Evolutionary conservation across 2,329 filamentous ascomycete genomes (phyloP), one percentile per base, ranked within the genome.

Genomic region (Lithohypha guttulata): DNA sequence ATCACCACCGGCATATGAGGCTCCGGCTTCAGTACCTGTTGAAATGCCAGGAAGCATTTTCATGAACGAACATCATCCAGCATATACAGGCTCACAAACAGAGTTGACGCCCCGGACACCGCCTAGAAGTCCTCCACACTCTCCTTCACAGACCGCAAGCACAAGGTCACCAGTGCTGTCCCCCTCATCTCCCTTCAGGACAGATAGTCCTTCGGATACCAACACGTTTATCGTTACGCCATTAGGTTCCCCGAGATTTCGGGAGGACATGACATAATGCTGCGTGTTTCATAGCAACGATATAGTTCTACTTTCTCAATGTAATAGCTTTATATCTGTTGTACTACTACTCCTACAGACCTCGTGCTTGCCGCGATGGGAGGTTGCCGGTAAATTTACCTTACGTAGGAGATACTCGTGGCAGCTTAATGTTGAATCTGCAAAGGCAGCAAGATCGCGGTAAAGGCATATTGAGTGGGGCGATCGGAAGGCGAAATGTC

Each of bases 61-160:
- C 34, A 52, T 53, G 6, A 42, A 52, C 34, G 47, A 53, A 33
- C 49, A 52, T 38, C 51, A 53, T 34, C 51, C 51, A 9, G 51
- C 45, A 22, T 51, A 26, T 18, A 33, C 19, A 13, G 31, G 36
- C 19, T 35, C 39, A n/a, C 31, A 42, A 28, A 41, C 39, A 11
- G 48, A 48, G 19, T 10, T 21, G 46, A 51, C 14, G 44, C 47
- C 34, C 43, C 49, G 6, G 47, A 59, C 40, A 46, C 47, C n/a
- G 41, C 51, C n/a, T 47, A 58, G 11, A 52, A 63, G 13, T 56
- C 48, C 46, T 9, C 13, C 26, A 2, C 37, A 39, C 7, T 39
- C 35, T 5, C 35, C 35, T 4, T 15, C 35, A 9, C 26, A 23
- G 30, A 39, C 15, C 6, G 25, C 28, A 14, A 31, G 22, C 14